Evolutionary conservation across 495 filamentous ascomycete species (phyloP), one percentile per base, ranked within the genome.

Genomic region (Ramalina peruviana): DNA sequence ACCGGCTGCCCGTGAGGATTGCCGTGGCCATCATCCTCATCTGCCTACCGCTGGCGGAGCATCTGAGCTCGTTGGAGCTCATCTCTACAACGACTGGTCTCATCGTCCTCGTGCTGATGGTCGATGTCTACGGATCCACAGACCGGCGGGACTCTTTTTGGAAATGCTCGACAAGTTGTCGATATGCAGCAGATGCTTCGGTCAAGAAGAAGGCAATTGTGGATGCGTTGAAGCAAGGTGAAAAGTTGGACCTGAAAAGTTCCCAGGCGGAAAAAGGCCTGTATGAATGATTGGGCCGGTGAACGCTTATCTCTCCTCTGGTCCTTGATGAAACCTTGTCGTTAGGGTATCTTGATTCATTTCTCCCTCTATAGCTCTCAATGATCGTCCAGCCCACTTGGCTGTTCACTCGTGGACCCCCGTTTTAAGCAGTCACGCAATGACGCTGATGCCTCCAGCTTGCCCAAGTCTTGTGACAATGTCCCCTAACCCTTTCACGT

Each of bases 121-220:
- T 78, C 13, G 77, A 81, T 57, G 56, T 78, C 3, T 70, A 63
- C 53, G 75, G 73, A 17, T 62, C 60, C 21, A 73, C 65, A 23
- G 73, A 68, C 53, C 55, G 54, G 33, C 56, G 64, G 38, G 66
- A 78, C 20, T 59, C 59, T 17, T 72, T 72, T 43, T 65, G 67
- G 55, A 59, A 46, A 33, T 44, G 51, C 19, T 52, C 53, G 20
- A 50, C 44, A 19, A 59, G 55, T 51, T 59, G 60, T 48, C 52
- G 52, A 27, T 73, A 69, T 58, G 48, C 40, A 10, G 64, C 71
- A 21, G 48, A 60, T 37, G 65, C 71, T 60, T 27, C 50, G 40
- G 41, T 70, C 20, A 62, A 53, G 40, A 58, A 53, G 49, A 65
- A 58, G 49, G 55, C 64, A 20, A 38, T 72, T 15, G 58, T 68